Conservation (phyloP, 1,284 basidiomycete species). For the Neotropicomus parvogracilis region DNA sequence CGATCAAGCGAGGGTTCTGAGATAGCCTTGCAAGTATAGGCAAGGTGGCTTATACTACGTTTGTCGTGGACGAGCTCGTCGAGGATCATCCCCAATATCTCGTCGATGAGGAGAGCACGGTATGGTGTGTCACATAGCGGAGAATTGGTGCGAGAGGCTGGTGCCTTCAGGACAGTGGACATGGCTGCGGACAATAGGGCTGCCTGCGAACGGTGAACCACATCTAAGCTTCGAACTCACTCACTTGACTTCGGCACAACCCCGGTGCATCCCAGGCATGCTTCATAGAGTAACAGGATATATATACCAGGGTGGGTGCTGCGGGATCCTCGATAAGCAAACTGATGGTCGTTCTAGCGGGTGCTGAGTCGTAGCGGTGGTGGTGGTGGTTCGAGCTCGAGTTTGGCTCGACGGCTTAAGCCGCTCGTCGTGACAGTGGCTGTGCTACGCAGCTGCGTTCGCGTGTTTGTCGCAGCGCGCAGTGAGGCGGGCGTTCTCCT, state of each 20-base stretch:
- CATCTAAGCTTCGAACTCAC: too few species aligned
- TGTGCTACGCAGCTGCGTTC: slow-evolving; percentile 22
- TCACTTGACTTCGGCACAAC: too few species aligned
- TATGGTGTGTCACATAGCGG: too few species aligned
- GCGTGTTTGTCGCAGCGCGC: slow-evolving; percentile 26
- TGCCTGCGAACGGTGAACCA: too few species aligned
- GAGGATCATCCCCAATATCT: slow-evolving; percentile 27
- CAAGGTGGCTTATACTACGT: slow-evolving; percentile 25
- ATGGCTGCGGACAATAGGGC: slow-evolving; percentile 14
- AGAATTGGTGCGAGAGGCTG: too few species aligned
- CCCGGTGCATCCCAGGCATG: too few species aligned
- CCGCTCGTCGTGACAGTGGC: slow-evolving; percentile 23
- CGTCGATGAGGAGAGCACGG: slow-evolving; percentile 22
- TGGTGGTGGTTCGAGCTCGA: too few species aligned
- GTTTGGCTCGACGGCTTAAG: too few species aligned
- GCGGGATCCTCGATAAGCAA: slow-evolving; percentile 1
- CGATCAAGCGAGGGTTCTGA: slow-evolving; percentile 27
- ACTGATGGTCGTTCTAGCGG: background rate
- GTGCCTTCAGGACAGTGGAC: slow-evolving; percentile 2
- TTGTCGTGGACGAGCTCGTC: slow-evolving; percentile 23
- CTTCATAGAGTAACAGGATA: too few species aligned
- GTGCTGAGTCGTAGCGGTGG: too few species aligned
- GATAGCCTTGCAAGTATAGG: slow-evolving; percentile 28
- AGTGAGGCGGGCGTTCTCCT: slow-evolving; percentile 7
- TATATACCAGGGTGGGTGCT: too few species aligned